Conservation (phyloP, 2,329 filamentous ascomycete species). For the Ceratocystis albifundus region DNA sequence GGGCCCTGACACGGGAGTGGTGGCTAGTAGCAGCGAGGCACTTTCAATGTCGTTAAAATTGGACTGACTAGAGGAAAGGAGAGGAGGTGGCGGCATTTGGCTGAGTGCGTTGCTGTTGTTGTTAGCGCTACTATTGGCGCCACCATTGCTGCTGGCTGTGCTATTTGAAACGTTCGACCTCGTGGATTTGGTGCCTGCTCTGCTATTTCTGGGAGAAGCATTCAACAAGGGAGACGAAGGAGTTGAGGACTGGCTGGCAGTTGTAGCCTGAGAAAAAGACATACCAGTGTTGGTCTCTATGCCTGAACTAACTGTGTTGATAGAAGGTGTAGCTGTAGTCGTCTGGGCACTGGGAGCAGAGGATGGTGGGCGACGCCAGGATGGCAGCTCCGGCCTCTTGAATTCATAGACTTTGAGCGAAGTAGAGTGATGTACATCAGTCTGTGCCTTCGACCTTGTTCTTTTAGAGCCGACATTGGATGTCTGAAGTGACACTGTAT, state of each 20-base stretch:
- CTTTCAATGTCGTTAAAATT: conserved; percentile 26
- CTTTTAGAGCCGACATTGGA: background rate
- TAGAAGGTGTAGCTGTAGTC: background rate
- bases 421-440: background rate
- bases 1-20: background rate
- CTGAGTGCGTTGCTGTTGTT: conserved; percentile 6
- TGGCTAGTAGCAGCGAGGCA: conserved; percentile 22
- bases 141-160: background rate
- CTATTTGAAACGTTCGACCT: conserved; percentile 10
- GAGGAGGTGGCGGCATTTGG: conserved; percentile 14
- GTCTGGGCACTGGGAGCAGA: conserved; percentile 1
- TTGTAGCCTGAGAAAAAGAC: conserved; percentile 37
- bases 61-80: conserved; percentile 24
- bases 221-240: conserved; percentile 28
- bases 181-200: background rate
- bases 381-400: conserved; percentile 5
- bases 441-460: too few relatives aligned
- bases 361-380: conserved; percentile 8
- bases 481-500: background rate
- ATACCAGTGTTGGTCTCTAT: conserved; percentile 23
- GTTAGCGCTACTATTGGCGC: background rate
- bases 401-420: background rate
- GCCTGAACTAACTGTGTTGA: conserved; percentile 23
- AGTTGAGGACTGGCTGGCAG: conserved; percentile 30
- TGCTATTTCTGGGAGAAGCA: conserved; percentile 23